Evolutionary conservation across 2,329 filamentous ascomycete genomes (phyloP).

Genomic region (Paecilomyces sp.): DNA sequence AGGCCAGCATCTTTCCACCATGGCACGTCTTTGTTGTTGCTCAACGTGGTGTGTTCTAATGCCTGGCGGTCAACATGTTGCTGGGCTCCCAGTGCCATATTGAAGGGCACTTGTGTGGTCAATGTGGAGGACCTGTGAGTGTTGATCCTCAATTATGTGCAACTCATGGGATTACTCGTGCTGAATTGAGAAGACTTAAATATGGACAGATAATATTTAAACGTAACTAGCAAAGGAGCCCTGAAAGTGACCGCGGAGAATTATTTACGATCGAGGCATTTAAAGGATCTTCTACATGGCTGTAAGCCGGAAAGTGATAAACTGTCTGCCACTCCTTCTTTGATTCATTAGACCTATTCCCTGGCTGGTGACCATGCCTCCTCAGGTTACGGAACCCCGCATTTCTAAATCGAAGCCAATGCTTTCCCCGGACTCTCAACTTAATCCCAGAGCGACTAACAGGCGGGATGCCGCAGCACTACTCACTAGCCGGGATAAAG

Average conservation of each 20-base stretch:
- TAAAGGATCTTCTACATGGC: background rate
- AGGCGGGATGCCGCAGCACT: background rate
- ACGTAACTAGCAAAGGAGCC: background rate
- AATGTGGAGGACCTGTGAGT: background rate
- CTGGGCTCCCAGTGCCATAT: background rate
- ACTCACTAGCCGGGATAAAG: background rate
- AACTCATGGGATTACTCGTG: background rate
- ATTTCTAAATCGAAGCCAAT: background rate
- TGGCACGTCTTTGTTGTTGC: background rate
- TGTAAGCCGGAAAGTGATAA: background rate
- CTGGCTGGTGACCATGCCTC: background rate
- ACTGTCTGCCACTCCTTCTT: background rate
- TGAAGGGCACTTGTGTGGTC: background rate
- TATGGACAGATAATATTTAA: background rate
- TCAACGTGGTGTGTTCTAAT: background rate
- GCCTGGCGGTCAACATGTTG: background rate
- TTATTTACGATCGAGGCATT: background rate
- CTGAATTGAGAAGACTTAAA: background rate
- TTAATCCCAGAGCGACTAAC: background rate
- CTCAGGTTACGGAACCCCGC: background rate
- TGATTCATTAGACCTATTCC: background rate
- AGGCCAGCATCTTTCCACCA: conserved; percentile 1
- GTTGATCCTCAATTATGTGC: background rate
- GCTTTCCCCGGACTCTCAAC: background rate
- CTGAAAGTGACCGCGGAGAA: background rate